Evolutionary conservation across 768 basidiomycete genomes (phyloP).

Genomic region (Cystobasidiopsis lactophilus): DNA sequence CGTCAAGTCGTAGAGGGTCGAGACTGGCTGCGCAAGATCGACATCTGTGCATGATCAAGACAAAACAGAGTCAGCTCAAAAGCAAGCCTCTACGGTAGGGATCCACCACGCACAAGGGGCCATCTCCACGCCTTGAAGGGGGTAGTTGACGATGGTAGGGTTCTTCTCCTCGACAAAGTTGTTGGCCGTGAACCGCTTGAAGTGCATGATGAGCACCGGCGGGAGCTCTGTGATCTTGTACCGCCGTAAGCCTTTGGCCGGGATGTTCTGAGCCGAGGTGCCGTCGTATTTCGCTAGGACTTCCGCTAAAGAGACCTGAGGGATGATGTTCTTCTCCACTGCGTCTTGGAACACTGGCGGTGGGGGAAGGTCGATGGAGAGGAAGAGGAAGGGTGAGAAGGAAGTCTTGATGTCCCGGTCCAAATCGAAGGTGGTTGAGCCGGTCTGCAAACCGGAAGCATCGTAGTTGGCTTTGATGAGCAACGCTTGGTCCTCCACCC

Average conservation of each 20-base stretch:
- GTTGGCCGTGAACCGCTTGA: slow-evolving; percentile 92
- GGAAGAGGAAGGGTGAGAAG: slow-evolving; percentile 78
- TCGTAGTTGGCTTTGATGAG: slow-evolving; percentile 45
- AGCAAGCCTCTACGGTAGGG: background rate
- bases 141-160: slow-evolving; percentile 95
- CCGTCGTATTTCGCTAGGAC: slow-evolving; percentile 91
- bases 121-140: slow-evolving; percentile 77
- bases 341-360: slow-evolving; percentile 94
- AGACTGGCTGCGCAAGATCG: slow-evolving; percentile 37
- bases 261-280: slow-evolving; percentile 69
- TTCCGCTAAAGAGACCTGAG: slow-evolving; percentile 77
- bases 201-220: slow-evolving; percentile 78
- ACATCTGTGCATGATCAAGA: slow-evolving; percentile 36
- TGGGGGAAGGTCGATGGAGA: slow-evolving; percentile 85
- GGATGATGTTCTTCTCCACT: slow-evolving; percentile 95
- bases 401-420: slow-evolving; percentile 56
- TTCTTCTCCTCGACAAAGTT: slow-evolving; percentile 95
- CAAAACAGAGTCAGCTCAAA: background rate
- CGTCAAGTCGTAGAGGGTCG: slow-evolving; percentile 73
- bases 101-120: slow-evolving; percentile 47
- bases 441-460: background rate
- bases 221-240: slow-evolving; percentile 80
- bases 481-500: slow-evolving; percentile 82
- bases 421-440: slow-evolving; percentile 61
- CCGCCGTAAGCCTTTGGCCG: slow-evolving; percentile 49